Base-by-base conservation (phyloP, 73 alveolate genomes). In the Paraurostyla sp. region DNA sequence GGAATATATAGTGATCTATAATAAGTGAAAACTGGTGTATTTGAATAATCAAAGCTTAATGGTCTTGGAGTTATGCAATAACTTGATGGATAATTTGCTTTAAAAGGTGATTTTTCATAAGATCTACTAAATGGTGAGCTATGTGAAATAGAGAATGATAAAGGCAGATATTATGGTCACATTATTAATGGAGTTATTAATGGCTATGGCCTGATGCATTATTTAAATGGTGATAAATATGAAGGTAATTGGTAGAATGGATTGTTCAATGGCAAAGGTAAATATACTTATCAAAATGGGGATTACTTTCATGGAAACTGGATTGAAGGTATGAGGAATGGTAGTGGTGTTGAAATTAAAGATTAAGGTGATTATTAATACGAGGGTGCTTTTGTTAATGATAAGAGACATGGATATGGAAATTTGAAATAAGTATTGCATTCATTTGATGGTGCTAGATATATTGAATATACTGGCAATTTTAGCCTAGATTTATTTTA, bases 161-260 rank as follows among this genome's bases (percentile, higher is more conserved):
- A 49, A 40, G 80, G 73, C 7, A 68, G 43, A 38, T 83, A 83
- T 62, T 2, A 23, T 16, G 92, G 92, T 0, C 16, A 63, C 1
- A 27, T 42, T 16, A 15, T 41, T n/a, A 59, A 83, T 45, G 85
- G 85, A n/a, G 23, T 40, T 0, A 57, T 51, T 32, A 68, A 83
- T 83, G 92, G 92, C 0, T 7, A 68, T 36, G 92, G 92, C 9
- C 16, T 20, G 69, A 58, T 83, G 83, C 30, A 16, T 38, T 83
- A 41, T 32, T 0, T 41, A 20, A 57, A 33, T 71, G 92, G 92
- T 13, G 92, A 83, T 38, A 58, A 23, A 13, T 83, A 62, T 83
- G 87, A 83, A 59, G 92, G 92, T 0, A 27, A 18, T 7, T 83
- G 83, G 71, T 52, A 57, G 29, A 68, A 68, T 4, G 92, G 87